Evolutionary conservation across 1,284 basidiomycete genomes (phyloP).

Genomic region (Vanrija sp.): DNA sequence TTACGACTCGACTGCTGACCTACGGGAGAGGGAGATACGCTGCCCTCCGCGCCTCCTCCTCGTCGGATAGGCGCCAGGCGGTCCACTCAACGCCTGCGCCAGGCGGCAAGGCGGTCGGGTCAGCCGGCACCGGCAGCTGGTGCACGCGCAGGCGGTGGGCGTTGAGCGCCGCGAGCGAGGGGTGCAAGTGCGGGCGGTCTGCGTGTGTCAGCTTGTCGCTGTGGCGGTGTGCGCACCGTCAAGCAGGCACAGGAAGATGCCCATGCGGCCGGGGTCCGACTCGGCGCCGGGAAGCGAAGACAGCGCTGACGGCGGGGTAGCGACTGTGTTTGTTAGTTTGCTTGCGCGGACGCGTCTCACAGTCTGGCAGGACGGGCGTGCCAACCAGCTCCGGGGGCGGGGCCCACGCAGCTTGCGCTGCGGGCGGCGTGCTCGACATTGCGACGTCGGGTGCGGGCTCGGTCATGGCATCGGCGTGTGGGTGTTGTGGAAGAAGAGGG

Average conservation of each 20-base stretch:
- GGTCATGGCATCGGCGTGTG: not conserved
- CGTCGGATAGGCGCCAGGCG: slow-evolving; percentile 4
- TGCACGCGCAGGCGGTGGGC: slow-evolving; percentile 7
- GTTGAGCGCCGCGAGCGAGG: slow-evolving; percentile 7
- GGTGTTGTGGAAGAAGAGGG: not conserved
- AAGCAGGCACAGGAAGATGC: slow-evolving; percentile 13
- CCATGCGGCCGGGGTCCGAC: slow-evolving; percentile 4
- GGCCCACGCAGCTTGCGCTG: not conserved
- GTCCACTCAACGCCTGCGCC: slow-evolving; percentile 8
- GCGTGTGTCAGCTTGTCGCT: not conserved
- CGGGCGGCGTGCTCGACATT: not conserved
- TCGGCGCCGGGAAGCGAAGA: too few species aligned
- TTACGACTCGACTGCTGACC: too few species aligned
- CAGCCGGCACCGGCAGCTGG: not conserved
- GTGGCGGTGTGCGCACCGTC: slow-evolving; percentile 1
- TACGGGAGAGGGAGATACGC: not conserved
- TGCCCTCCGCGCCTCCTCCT: slow-evolving; percentile 1
- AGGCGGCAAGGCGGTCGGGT: not conserved
- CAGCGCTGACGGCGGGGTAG: not conserved
- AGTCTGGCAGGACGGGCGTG: not conserved
- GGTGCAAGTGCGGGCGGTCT: slow-evolving; percentile 15
- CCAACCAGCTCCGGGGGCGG: not conserved
- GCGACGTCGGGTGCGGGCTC: not conserved
- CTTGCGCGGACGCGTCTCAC: not conserved
- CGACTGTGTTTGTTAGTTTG: not conserved